Evolutionary conservation across 2,329 filamentous ascomycete genomes (phyloP).

Genomic region (Talaromyces rugulosus): DNA sequence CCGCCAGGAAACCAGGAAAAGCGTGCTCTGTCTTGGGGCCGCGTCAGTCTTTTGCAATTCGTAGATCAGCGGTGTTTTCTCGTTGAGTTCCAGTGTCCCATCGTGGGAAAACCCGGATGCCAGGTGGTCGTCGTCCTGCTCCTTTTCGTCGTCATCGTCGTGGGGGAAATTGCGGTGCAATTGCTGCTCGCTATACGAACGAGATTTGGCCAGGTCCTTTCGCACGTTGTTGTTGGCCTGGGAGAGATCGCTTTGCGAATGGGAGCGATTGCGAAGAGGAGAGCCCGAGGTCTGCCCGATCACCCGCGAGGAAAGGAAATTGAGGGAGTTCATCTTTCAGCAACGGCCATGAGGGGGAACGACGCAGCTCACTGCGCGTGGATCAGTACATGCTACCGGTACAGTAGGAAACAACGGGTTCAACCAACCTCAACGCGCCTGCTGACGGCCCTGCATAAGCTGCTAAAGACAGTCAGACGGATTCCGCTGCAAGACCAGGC

Average conservation of each 20-base stretch:
- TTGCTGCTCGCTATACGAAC: conserved; percentile 42
- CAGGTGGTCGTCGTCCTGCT: conserved; percentile 15
- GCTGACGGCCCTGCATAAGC: conserved; percentile 18
- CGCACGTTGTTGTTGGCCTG: conserved; percentile 19
- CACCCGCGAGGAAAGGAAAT: conserved; percentile 84
- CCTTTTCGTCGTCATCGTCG: conserved; percentile 25
- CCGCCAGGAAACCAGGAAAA: conserved; percentile 59
- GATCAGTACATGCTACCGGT: background rate
- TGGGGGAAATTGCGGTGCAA: conserved; percentile 23
- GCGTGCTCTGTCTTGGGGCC: conserved; percentile 33
- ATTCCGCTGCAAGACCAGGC: background rate
- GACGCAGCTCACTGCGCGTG: conserved; percentile 31
- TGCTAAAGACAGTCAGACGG: conserved; percentile 18
- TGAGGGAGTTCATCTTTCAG: conserved; percentile 90
- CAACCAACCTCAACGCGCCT: conserved; percentile 28
- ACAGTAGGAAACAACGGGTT: background rate
- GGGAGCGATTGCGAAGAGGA: conserved; percentile 49
- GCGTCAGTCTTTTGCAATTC: conserved; percentile 32
- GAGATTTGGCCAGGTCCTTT: conserved; percentile 32
- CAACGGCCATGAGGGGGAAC: conserved; percentile 42
- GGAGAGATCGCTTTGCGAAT: conserved; percentile 47
- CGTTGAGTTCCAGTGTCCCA: conserved; percentile 40
- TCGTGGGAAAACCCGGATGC: conserved; percentile 5
- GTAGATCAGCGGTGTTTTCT: conserved; percentile 66
- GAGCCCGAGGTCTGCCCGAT: conserved; percentile 56